A percentile compares a stretch with the other conserved stretches of the same genome.
phyloP scores from a whole-genome alignment of 78 protist species.

The Trichosphaerium sp. region DNA sequence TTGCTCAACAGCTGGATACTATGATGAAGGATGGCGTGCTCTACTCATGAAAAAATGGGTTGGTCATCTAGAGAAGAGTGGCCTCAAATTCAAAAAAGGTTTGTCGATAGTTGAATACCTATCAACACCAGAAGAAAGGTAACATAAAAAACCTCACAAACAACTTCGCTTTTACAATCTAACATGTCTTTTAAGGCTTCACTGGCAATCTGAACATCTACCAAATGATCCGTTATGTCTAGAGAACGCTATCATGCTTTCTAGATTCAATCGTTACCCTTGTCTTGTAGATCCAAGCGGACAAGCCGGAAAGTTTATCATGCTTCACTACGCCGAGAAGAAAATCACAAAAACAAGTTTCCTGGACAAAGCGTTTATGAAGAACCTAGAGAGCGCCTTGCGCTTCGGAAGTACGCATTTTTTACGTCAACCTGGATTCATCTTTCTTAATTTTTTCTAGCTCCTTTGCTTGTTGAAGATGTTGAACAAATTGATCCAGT shows the following conservation, averaged over 20 bases:
- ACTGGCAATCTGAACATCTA: slow-evolving; percentile 71
- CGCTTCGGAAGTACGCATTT: slow-evolving; percentile 78
- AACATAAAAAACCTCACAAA: slow-evolving; percentile 3
- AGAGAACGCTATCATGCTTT: slow-evolving; percentile 92
- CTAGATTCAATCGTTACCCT: slow-evolving; percentile 90
- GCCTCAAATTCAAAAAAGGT: slow-evolving; percentile 33
- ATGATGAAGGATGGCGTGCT: background rate
- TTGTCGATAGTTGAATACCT: slow-evolving; percentile 68
- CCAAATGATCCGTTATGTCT: slow-evolving; percentile 87
- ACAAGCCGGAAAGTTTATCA: slow-evolving; percentile 78
- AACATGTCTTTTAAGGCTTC: background rate
- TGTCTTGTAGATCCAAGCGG: slow-evolving; percentile 96
- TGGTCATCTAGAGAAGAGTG: slow-evolving; percentile 15
- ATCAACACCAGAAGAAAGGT: slow-evolving; percentile 49
- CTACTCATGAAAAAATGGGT: slow-evolving; percentile 58
- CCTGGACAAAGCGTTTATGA: slow-evolving; percentile 73
- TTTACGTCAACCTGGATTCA: no score
- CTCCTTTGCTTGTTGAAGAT: slow-evolving; percentile 91
- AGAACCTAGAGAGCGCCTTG: slow-evolving; percentile 70
- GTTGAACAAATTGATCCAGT: slow-evolving; percentile 93
- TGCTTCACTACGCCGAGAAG: slow-evolving; percentile 39
- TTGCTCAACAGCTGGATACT: slow-evolving; percentile 41
- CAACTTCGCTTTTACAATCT: slow-evolving; percentile 8
- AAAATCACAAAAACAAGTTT: slow-evolving; percentile 61
- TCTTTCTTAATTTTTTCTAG: slow-evolving; percentile 26